Conservation (phyloP, 2,329 filamentous ascomycete species). For the Colletotrichum sidae region DNA sequence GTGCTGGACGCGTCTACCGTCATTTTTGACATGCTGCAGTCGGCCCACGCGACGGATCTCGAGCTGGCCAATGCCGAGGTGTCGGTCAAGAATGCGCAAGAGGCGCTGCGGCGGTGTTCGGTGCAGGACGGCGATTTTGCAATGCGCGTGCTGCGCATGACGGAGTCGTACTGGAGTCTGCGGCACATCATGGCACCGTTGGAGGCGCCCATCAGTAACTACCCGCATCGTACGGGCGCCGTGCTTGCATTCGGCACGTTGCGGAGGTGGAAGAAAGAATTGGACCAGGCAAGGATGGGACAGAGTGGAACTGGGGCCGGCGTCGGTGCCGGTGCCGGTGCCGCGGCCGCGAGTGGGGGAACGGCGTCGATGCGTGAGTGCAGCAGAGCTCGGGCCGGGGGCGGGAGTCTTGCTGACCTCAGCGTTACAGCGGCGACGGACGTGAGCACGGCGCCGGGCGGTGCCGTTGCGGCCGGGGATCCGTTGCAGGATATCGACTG, state of each 20-base stretch:
- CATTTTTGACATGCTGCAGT: slow-evolving; percentile 50
- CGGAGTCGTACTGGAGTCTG: slow-evolving; percentile 62
- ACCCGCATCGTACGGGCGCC: slow-evolving; percentile 60
- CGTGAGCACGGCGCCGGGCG: slow-evolving; percentile 4
- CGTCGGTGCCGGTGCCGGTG: slow-evolving; percentile 27
- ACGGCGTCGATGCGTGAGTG: slow-evolving; percentile 31
- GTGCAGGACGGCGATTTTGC: slow-evolving; percentile 63
- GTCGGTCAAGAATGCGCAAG: slow-evolving; percentile 33
- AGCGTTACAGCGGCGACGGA: slow-evolving; percentile 28
- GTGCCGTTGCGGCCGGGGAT: slow-evolving; percentile 41
- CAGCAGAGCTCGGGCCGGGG: not conserved
- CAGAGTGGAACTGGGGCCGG: slow-evolving; percentile 1
- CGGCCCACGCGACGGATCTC: slow-evolving; percentile 41
- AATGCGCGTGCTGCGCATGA: slow-evolving; percentile 56
- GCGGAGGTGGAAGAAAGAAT: slow-evolving; percentile 56
- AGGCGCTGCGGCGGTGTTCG: slow-evolving; percentile 54
- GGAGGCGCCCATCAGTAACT: slow-evolving; percentile 53
- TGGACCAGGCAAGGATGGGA: slow-evolving; percentile 48
- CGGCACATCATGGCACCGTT: slow-evolving; percentile 51
- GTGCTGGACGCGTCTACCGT: slow-evolving; percentile 54
- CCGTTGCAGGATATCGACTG: slow-evolving; percentile 60
- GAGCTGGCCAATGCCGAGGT: slow-evolving; percentile 36
- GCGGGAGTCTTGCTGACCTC: slow-evolving; percentile 32
- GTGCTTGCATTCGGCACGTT: slow-evolving; percentile 64
- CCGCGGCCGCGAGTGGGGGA: slow-evolving; percentile 2